Percentiles rank a stretch among this genome's conserved stretches.
These are phyloP conservation scores for Gymnopilus junonius DNA, from an alignment of 768 basidiomycete species.

Conservation along the genomic window DNA sequence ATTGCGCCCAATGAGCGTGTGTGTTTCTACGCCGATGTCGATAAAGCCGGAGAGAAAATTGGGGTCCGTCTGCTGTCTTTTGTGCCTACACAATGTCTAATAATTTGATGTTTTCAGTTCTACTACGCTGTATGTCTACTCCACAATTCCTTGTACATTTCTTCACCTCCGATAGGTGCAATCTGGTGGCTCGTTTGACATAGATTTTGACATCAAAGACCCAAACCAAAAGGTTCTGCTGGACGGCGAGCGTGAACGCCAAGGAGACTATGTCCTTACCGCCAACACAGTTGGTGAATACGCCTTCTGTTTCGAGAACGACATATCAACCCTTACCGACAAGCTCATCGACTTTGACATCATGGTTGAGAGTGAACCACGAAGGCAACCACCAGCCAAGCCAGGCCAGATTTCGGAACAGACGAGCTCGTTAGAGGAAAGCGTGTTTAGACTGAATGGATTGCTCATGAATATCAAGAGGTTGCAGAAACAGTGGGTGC, in stretches of 20 bases:
- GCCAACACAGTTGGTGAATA: conserved; percentile 92
- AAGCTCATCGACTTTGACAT: conserved; percentile 96
- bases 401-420: conserved; percentile 90
- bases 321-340: conserved; percentile 92
- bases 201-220: conserved; percentile 92
- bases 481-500: conserved; percentile 87
- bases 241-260: conserved; percentile 86
- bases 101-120: conserved; percentile 58
- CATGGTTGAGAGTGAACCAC: conserved; percentile 97
- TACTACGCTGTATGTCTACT: conserved; percentile 85
- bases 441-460: conserved; percentile 87
- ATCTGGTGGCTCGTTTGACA: conserved; percentile 96
- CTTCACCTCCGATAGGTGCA: conserved; percentile 64
- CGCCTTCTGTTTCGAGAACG: conserved; percentile 97
- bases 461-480: conserved; percentile 90
- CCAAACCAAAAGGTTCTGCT: conserved; percentile 88
- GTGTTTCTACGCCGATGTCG: conserved; percentile 97
- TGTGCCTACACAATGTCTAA: background rate
- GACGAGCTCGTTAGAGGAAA: conserved; percentile 93
- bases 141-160: background rate
- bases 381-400: conserved; percentile 87
- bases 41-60: conserved; percentile 93
- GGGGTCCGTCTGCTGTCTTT: conserved; percentile 56
- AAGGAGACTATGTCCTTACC: conserved; percentile 97
- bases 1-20: conserved; percentile 79